Evolutionary conservation across 2,329 filamentous ascomycete species (phyloP).

Genomic region (Trichoderma pleuroti): DNA sequence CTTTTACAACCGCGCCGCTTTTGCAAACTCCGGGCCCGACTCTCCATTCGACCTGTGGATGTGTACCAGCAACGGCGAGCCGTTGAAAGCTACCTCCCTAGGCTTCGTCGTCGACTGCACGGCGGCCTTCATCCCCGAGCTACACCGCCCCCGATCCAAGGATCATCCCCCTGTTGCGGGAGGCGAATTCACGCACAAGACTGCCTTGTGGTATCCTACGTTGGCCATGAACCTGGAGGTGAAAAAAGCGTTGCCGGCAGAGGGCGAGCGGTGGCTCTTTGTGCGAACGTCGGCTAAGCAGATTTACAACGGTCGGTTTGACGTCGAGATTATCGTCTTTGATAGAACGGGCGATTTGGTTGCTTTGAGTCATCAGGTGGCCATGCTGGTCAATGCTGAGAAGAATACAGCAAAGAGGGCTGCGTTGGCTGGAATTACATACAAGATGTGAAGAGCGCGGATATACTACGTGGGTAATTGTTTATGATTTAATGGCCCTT

Average conservation of each 20-base stretch:
- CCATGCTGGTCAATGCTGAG: slow-evolving; percentile 29
- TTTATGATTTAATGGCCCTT: background rate
- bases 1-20: slow-evolving; percentile 27
- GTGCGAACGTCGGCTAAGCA: slow-evolving; percentile 61
- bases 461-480: background rate
- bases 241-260: slow-evolving; percentile 65
- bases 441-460: background rate
- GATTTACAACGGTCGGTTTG: slow-evolving; percentile 68
- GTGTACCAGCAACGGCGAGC: slow-evolving; percentile 54
- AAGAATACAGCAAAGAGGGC: slow-evolving; percentile 21
- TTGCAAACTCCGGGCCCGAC: slow-evolving; percentile 8
- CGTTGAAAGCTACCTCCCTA: slow-evolving; percentile 61
- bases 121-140: slow-evolving; percentile 64
- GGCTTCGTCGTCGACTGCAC: slow-evolving; percentile 63
- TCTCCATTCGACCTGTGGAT: slow-evolving; percentile 51
- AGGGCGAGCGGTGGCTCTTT: slow-evolving; percentile 71
- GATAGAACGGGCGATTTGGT: slow-evolving; percentile 42
- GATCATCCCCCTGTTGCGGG: slow-evolving; percentile 22
- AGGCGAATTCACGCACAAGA: slow-evolving; percentile 26
- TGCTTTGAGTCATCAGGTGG: slow-evolving; percentile 32
- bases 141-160: slow-evolving; percentile 34
- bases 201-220: slow-evolving; percentile 70
- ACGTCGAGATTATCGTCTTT: slow-evolving; percentile 66
- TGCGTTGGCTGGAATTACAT: background rate
- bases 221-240: slow-evolving; percentile 71